These are phyloP conservation scores for Camelina hispida DNA, from an alignment of 345 rosid genomes.

Conservation along the genomic window DNA sequence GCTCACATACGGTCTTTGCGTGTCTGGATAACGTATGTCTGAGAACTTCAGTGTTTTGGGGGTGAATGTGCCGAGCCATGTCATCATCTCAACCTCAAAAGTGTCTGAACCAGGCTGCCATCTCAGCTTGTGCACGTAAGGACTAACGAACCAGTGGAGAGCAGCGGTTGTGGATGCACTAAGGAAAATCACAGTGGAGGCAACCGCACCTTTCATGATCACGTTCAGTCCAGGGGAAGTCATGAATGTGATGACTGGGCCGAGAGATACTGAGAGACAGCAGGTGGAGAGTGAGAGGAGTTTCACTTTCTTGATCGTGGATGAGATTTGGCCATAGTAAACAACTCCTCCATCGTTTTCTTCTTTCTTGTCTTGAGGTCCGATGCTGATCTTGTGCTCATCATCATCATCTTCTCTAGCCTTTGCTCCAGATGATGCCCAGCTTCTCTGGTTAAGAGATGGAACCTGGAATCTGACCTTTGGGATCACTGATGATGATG, in stretches of 20 bases:
- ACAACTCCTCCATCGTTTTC: conserved; percentile 56
- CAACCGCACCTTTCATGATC: conserved; percentile 90
- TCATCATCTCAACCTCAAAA: conserved; percentile 92
- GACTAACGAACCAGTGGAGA: conserved; percentile 95
- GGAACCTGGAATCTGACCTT: conserved; percentile 42
- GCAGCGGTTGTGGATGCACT: conserved; percentile 83
- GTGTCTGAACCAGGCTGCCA: conserved; percentile 95
- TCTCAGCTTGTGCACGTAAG: conserved; percentile 85
- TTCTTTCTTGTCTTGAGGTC: conserved; percentile 57
- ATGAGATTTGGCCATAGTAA: conserved; percentile 85
- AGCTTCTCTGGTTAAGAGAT: conserved; percentile 46
- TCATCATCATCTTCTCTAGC: conserved; percentile 50
- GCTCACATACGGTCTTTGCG: conserved; percentile 87
- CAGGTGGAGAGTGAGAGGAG: conserved; percentile 93
- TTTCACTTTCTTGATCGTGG: conserved; percentile 91
- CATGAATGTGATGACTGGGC: conserved; percentile 95
- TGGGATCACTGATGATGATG: conserved; percentile 40
- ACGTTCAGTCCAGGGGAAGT: conserved; percentile 80
- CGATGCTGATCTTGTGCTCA: conserved; percentile 73
- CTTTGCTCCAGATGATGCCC: conserved; percentile 70
- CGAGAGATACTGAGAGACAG: conserved; percentile 91
- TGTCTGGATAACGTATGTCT: conserved; percentile 72
- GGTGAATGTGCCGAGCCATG: conserved; percentile 74
- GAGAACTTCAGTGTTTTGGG: conserved; percentile 77
- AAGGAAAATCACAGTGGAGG: conserved; percentile 78